phyloP scores from a whole-genome alignment of 441 rosid genomes.

The Sinapis alba region DNA sequence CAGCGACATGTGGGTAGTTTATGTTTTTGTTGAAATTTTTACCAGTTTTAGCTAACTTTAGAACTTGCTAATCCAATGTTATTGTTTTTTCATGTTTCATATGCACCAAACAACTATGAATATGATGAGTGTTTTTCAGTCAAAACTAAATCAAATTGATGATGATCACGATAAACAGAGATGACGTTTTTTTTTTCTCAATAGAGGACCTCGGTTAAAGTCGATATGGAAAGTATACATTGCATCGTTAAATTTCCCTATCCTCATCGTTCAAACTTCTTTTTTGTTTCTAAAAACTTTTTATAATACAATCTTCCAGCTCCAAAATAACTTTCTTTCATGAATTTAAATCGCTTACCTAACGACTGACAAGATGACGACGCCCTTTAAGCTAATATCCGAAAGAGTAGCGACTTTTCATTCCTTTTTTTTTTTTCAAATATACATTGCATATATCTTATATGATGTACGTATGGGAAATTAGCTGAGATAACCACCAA shows the following conservation, averaged over 20 bases:
- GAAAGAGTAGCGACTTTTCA: neutral
- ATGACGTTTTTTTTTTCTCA: neutral
- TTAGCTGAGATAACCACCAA: too few relatives aligned
- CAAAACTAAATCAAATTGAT: neutral
- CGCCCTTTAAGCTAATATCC: neutral
- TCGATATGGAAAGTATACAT: neutral
- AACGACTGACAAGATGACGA: slow-evolving; percentile 22
- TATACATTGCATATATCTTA: neutral
- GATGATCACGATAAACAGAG: neutral
- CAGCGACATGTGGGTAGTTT: slow-evolving; percentile 10
- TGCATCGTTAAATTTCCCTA: neutral
- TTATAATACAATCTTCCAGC: neutral
- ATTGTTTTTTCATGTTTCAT: slow-evolving; percentile 1
- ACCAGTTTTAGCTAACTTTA: neutral
- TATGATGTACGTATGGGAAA: too few relatives aligned
- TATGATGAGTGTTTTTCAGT: neutral
- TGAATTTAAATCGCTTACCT: slow-evolving; percentile 23
- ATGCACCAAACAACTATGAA: slow-evolving; percentile 1
- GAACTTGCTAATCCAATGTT: neutral
- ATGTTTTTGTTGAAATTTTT: slow-evolving; percentile 1
- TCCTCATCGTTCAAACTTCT: neutral
- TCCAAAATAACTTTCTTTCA: neutral
- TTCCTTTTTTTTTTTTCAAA: neutral
- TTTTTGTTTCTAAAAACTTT: neutral
- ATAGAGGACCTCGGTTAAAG: slow-evolving; percentile 1